Base-by-base conservation (phyloP, 2,329 filamentous ascomycete species). In the Fusarium sp. region DNA sequence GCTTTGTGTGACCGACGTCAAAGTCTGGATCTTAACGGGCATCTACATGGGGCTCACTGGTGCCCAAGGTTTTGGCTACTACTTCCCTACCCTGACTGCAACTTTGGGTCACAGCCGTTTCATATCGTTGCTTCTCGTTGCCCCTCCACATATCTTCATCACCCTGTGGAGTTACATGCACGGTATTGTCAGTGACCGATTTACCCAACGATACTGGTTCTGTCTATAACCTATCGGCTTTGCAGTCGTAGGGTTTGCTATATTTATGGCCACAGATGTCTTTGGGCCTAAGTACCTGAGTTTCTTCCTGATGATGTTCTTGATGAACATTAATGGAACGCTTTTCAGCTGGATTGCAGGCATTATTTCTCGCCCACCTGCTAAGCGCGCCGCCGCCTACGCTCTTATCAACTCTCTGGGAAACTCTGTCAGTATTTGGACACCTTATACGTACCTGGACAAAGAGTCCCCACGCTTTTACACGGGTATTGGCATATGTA, bases 21-120 rank as follows among this genome's bases (percentile, higher is more conserved):
- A 81, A 44, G 77, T 83, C 6, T 85, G 82, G 78, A 72, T 85
- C 7, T 81, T 85, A 74, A 84, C 56, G 83, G 84, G 80, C 79
- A 84, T 67, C 84, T 52, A 84, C 71, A 80, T 84, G 72, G 82
- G 84, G 66, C 71, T 84, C 44, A 81, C 81, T 2, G 82, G 38
- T 17, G 49, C 83, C 21, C 82, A 82, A 49, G 80, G 80, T 8
- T 82, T 82, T 70, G 80, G 83, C 44, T 66, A 68, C 49, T 65
- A 64, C 21, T 57, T 67, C 4, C 65, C 65, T 7, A 69, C 65
- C 5, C 36, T 68, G 9, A 55, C 64, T 8, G 21, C 53, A 31
- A 51, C 81, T 4, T 19, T 68, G 6, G 57, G 49, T 4, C 44
- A 57, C 14, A 55, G 59, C 24, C 65, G 49, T 15, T 72, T 69